Base-by-base conservation (phyloP, 495 filamentous ascomycete genomes). In the Neurospora sp. region DNA sequence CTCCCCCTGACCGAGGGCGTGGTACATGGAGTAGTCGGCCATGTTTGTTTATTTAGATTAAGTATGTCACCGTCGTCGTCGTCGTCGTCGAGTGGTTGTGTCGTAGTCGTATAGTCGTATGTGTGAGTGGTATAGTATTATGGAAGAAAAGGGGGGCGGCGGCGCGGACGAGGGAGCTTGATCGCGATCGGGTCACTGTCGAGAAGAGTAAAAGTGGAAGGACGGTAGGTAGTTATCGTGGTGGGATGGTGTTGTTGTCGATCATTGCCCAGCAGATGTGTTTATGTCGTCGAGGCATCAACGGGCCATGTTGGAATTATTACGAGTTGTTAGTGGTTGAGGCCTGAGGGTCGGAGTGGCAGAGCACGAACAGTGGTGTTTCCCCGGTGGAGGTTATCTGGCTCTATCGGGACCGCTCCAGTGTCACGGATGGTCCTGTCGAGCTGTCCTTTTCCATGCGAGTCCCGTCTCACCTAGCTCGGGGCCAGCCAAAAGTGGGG, bases 11-110 rank as follows among this genome's bases (percentile, higher is more conserved):
- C 89, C 92, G 73, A 91, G 85, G 80, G 90, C 83, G 79, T 94
- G 90, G 83, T 93, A 95, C 87, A 91, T 90, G 76, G 87, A 81
- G 83, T 89, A 91, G 78, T 95, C 91, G 75, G 91, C 87, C 92
- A 95, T 93, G 17, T 70, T 76, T 61, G 12, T 31, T 37, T 37
- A 37, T 35, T 35, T 37, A 37, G 35, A 37, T 37, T 37, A 37
- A 37, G 10, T 59, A 61, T 35, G 17, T 69, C 71, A 73, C 71
- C 71, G 68, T 71, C 45, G 8, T 22, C n/a, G 45, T 16, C 53
- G 68, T 71, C 45, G 8, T 27, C 10, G 20, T 59, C 53, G 53
- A 59, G 22, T 31, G 48, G 48, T 59, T 0, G 5, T 0, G 10
- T 31, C 10, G 48, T 59, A 14, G 48, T 31, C 3, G 48, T 35